Conservation (phyloP, 305 asterid species). For the Petunia hybrid region DNA sequence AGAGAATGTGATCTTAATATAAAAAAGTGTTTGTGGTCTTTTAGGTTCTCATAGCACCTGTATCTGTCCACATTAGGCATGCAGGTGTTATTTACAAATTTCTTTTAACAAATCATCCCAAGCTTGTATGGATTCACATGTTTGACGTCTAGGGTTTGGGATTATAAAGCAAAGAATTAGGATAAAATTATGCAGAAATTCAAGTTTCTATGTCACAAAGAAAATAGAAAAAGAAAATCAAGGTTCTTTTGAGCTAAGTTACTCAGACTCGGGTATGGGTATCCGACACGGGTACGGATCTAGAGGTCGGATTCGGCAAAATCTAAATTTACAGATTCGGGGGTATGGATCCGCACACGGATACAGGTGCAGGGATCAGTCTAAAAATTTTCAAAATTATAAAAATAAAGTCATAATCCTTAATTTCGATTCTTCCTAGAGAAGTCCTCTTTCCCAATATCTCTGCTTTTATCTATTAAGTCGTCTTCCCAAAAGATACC, state of each 20-base stretch:
- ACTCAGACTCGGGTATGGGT: no score
- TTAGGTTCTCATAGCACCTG: conserved; percentile 8
- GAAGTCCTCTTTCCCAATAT: no score
- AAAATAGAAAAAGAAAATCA: neutral
- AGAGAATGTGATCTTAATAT: neutral
- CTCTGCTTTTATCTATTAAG: no score
- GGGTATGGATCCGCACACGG: no score
- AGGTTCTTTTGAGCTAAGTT: neutral
- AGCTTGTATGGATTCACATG: neutral
- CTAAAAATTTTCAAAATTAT: no score
- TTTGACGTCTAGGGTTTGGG: neutral
- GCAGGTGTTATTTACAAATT: neutral
- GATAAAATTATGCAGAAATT: neutral
- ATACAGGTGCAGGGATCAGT: no score
- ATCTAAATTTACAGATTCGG: no score
- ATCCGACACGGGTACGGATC: no score
- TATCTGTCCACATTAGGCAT: conserved; percentile 11
- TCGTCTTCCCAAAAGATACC: no score
- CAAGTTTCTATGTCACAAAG: neutral
- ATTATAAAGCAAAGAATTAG: neutral
- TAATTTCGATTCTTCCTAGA: no score
- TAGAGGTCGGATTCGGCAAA: no score
- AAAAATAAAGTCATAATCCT: no score
- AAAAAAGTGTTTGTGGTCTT: neutral
- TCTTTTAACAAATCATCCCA: neutral